phyloP scores from a whole-genome alignment of 1,284 basidiomycete species.

The Microbotryum silenes-acaulis region DNA sequence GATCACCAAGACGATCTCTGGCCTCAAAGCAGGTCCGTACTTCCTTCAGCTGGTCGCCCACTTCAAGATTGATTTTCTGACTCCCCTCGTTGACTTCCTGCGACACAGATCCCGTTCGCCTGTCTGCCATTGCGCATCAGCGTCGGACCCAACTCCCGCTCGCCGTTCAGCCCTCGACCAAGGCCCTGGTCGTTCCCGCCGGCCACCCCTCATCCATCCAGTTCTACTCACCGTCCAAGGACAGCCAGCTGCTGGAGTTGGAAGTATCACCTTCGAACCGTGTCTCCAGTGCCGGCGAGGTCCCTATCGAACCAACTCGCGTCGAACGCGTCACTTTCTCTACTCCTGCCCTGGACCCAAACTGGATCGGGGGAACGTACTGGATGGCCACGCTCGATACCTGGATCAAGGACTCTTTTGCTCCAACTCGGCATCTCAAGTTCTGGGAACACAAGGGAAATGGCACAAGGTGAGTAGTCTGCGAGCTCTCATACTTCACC shows the following conservation, averaged over 20 bases:
- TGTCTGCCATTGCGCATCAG: conserved; percentile 1
- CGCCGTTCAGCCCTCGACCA: conserved; percentile 58
- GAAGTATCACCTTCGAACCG: conserved; percentile 91
- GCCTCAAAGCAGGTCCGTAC: conserved; percentile 64
- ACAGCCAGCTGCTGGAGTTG: conserved; percentile 70
- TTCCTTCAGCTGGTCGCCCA: conserved; percentile 31
- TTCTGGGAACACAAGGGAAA: conserved; percentile 74
- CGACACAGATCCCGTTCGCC: conserved; percentile 33
- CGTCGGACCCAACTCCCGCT: conserved; percentile 48
- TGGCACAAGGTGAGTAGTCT: conserved; percentile 39
- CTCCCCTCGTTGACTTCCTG: background rate
- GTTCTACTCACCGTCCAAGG: conserved; percentile 69
- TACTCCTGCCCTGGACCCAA: conserved; percentile 35
- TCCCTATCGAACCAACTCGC: conserved; percentile 63
- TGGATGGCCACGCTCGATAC: conserved; percentile 93
- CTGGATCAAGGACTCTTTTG: conserved; percentile 52
- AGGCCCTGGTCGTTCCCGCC: conserved; percentile 77
- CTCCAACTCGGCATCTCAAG: conserved; percentile 70
- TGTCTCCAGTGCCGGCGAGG: conserved; percentile 74
- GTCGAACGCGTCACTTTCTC: conserved; percentile 67
- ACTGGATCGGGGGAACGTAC: conserved; percentile 40
- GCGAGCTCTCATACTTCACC: conserved; percentile 41
- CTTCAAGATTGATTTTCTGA: background rate
- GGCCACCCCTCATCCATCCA: conserved; percentile 93
- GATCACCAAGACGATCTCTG: conserved; percentile 64